A percentile compares a stretch with the other conserved stretches of the same genome.
phyloP scores from a whole-genome alignment of 2,329 filamentous ascomycete genomes.

The Cyanodermella asteris region DNA sequence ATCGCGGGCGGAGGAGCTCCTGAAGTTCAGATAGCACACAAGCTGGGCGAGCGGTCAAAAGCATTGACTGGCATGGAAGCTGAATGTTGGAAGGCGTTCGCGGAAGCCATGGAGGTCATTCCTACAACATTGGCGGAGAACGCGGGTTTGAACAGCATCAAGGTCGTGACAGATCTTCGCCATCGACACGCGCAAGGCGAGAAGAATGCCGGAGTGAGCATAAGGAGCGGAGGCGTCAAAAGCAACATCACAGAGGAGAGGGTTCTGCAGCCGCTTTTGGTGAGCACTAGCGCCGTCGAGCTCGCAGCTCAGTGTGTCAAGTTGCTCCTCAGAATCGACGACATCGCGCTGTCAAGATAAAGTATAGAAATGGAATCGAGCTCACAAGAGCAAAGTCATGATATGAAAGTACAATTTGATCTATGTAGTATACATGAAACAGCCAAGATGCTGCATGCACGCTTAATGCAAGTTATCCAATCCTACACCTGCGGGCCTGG shows the following conservation, averaged over 20 bases:
- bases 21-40: slow-evolving; percentile 85
- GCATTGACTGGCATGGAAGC: slow-evolving; percentile 76
- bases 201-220: slow-evolving; percentile 90
- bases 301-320: slow-evolving; percentile 95
- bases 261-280: slow-evolving; percentile 82
- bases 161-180: slow-evolving; percentile 87
- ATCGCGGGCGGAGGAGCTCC: slow-evolving; percentile 92
- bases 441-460: too few species aligned
- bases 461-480: too few species aligned
- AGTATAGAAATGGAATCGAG: too few species aligned
- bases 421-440: too few species aligned
- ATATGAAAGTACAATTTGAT: too few species aligned
- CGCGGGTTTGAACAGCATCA: slow-evolving; percentile 92
- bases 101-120: slow-evolving; percentile 90
- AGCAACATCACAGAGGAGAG: slow-evolving; percentile 93
- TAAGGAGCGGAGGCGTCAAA: slow-evolving; percentile 94
- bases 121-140: slow-evolving; percentile 95
- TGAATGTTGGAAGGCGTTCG: slow-evolving; percentile 98
- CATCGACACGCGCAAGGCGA: slow-evolving; percentile 89
- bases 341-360: slow-evolving; percentile 34
- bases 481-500: too few species aligned
- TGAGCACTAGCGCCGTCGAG: slow-evolving; percentile 94
- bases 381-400: too few species aligned
- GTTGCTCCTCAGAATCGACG: slow-evolving; percentile 59
- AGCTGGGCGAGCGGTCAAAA: slow-evolving; percentile 62